Evolutionary conservation across 495 filamentous ascomycete genomes (phyloP).

Genomic region (Aspergillus diversus): DNA sequence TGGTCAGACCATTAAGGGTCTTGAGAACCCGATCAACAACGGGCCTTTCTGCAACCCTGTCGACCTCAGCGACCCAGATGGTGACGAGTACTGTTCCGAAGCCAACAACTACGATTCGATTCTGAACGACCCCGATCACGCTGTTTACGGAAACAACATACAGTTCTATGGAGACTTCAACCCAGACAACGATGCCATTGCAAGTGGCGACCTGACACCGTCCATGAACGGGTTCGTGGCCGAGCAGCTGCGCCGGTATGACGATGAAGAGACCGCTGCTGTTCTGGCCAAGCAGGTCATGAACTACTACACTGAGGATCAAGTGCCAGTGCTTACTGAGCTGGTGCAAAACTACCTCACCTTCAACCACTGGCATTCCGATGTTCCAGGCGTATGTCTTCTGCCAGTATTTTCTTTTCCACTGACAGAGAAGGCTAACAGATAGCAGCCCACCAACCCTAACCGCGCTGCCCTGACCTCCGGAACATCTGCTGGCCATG

Average conservation of each 20-base stretch:
- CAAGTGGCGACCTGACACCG: slow-evolving; percentile 33
- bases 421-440: slow-evolving; percentile 1
- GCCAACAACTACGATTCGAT: slow-evolving; percentile 49
- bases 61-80: slow-evolving; percentile 43
- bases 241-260: slow-evolving; percentile 47
- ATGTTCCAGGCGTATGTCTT: slow-evolving; percentile 51
- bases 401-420: neutral
- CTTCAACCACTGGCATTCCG: slow-evolving; percentile 57
- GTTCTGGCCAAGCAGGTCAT: slow-evolving; percentile 48
- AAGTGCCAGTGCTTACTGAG: slow-evolving; percentile 49
- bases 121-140: slow-evolving; percentile 55
- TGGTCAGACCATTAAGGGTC: slow-evolving; percentile 40
- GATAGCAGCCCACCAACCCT: slow-evolving; percentile 46
- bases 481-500: slow-evolving; percentile 52
- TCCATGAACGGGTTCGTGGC: slow-evolving; percentile 51
- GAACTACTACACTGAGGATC: slow-evolving; percentile 54
- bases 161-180: slow-evolving; percentile 51
- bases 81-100: slow-evolving; percentile 41
- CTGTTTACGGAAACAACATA: slow-evolving; percentile 54
- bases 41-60: slow-evolving; percentile 48
- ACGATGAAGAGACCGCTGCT: slow-evolving; percentile 36
- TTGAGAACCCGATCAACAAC: slow-evolving; percentile 50
- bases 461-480: slow-evolving; percentile 51
- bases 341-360: slow-evolving; percentile 54
- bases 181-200: slow-evolving; percentile 45